Percentiles rank a stretch among this genome's conserved stretches.
phyloP scores from a whole-genome alignment of 225 moss, liverwort and hornwort species.

The Antitrichia curtipendula region DNA sequence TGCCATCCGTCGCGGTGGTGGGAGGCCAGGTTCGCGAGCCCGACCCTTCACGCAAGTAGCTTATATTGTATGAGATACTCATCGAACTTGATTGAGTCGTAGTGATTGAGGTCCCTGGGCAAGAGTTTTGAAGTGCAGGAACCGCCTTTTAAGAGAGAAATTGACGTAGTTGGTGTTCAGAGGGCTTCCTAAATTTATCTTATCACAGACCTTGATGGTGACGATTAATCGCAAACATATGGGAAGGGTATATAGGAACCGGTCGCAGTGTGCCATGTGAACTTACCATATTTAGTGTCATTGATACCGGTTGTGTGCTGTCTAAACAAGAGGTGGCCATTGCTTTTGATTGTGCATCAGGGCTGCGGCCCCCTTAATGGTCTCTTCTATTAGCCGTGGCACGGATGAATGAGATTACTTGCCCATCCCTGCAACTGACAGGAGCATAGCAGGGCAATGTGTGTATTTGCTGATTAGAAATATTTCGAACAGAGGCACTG shows the following conservation, averaged over 20 bases:
- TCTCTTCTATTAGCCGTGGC: background rate
- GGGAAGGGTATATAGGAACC: background rate
- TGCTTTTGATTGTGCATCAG: background rate
- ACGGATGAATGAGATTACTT: background rate
- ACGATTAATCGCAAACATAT: background rate
- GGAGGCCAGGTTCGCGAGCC: conserved; percentile 63
- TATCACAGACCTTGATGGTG: background rate
- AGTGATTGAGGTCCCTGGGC: background rate
- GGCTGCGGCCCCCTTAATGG: background rate
- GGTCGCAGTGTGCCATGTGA: background rate
- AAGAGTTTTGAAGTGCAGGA: background rate
- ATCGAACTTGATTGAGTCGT: background rate
- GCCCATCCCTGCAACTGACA: background rate
- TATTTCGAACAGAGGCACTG: background rate
- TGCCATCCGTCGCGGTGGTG: conserved; percentile 89
- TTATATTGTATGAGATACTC: background rate
- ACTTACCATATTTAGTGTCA: background rate
- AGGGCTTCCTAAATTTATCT: background rate
- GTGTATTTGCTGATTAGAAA: background rate
- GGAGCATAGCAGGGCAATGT: background rate
- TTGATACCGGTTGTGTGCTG: background rate
- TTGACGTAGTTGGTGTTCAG: background rate
- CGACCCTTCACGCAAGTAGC: background rate
- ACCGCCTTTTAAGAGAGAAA: background rate
- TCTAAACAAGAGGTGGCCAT: background rate